These are phyloP conservation scores for Blumeria graminis DNA, from an alignment of 2,329 filamentous ascomycete genomes.

Conservation along the genomic window DNA sequence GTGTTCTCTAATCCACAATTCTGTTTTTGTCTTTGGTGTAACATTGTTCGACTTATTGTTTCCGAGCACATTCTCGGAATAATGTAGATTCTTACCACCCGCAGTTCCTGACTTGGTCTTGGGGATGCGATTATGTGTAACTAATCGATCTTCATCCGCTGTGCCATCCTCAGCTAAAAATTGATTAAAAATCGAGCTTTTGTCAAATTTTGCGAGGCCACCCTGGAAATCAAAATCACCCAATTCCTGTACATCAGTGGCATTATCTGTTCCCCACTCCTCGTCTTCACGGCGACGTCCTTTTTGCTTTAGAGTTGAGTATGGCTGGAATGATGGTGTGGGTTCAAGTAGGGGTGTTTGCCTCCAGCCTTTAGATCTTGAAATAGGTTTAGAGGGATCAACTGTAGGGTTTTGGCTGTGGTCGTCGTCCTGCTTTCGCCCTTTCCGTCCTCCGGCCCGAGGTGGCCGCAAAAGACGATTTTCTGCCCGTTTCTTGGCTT, in stretches of 20 bases:
- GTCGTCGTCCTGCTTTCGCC: slow-evolving; percentile 17
- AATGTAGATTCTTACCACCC: slow-evolving; percentile 74
- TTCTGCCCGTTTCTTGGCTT: slow-evolving; percentile 10
- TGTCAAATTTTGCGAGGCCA: slow-evolving; percentile 85
- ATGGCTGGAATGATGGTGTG: slow-evolving; percentile 37
- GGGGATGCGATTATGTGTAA: slow-evolving; percentile 57
- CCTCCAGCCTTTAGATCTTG: slow-evolving; percentile 39
- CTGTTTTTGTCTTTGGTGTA: slow-evolving; percentile 10
- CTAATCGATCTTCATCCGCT: slow-evolving; percentile 74
- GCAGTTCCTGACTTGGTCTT: slow-evolving; percentile 39
- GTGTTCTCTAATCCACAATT: slow-evolving; percentile 47
- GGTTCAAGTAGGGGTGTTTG: slow-evolving; percentile 41
- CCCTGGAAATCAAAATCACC: slow-evolving; percentile 86
- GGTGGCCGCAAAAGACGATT: slow-evolving; percentile 13
- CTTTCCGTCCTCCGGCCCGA: slow-evolving; percentile 18
- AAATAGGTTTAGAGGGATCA: slow-evolving; percentile 19
- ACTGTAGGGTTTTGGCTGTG: slow-evolving; percentile 17
- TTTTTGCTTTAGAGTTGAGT: slow-evolving; percentile 28
- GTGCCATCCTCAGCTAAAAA: slow-evolving; percentile 72
- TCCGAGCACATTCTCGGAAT: slow-evolving; percentile 77
- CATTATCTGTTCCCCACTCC: slow-evolving; percentile 89
- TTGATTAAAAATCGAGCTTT: slow-evolving; percentile 72
- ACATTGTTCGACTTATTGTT: slow-evolving; percentile 19
- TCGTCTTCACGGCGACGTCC: slow-evolving; percentile 29
- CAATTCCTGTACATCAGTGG: slow-evolving; percentile 79